Evolutionary conservation across 257 asterid species (phyloP).

Genomic region (Nicotiana knightiana): DNA sequence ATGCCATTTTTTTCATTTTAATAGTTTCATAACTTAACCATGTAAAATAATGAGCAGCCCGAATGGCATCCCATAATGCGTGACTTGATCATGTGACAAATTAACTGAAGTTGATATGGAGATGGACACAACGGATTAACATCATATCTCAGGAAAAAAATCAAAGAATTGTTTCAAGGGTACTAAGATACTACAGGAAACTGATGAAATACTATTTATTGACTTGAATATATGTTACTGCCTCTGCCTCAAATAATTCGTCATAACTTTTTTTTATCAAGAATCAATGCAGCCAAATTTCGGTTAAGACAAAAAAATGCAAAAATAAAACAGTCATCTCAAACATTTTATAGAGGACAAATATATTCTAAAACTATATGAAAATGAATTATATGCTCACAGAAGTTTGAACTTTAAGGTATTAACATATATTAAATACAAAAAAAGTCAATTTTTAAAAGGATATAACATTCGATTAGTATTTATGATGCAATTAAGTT

Average conservation of each 20-base stretch:
- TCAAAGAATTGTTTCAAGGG: background rate
- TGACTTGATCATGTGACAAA: too few relatives aligned
- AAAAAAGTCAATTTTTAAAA: too few relatives aligned
- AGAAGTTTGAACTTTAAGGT: background rate
- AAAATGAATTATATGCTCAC: background rate
- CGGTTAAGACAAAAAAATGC: background rate
- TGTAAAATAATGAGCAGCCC: background rate
- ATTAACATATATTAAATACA: too few relatives aligned
- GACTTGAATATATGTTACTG: background rate
- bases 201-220: background rate
- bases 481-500: background rate
- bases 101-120: too few relatives aligned
- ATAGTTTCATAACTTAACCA: background rate
- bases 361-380: background rate
- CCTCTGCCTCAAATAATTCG: background rate
- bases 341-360: background rate
- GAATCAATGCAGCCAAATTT: too few relatives aligned
- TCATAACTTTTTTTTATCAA: background rate
- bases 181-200: background rate
- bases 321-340: background rate
- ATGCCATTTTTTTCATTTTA: background rate
- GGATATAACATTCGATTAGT: background rate
- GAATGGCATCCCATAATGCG: background rate
- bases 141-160: background rate
- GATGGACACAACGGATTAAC: background rate